These are phyloP conservation scores for Withania somnifera DNA, from an alignment of 305 asterid genomes.

Conservation along the genomic window DNA sequence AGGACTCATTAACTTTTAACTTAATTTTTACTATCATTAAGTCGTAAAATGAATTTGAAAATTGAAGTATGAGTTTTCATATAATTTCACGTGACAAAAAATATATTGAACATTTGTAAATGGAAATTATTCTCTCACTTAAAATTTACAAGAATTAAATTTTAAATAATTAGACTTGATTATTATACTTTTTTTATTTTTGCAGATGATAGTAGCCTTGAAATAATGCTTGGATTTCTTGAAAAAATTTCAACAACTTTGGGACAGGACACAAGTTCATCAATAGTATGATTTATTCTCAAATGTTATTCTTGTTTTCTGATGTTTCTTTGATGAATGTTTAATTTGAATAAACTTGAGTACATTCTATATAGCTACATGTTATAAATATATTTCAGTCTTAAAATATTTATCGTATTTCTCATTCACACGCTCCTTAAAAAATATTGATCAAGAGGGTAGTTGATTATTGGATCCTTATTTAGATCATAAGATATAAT, in stretches of 20 bases:
- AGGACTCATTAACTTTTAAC: neutral
- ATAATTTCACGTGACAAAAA: neutral
- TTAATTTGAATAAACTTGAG: no score
- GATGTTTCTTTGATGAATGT: neutral
- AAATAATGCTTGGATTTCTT: neutral
- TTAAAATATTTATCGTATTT: no score
- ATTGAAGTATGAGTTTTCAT: neutral
- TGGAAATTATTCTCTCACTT: neutral
- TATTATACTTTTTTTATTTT: neutral
- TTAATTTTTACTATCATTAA: neutral
- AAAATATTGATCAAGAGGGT: no score
- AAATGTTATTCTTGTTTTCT: neutral
- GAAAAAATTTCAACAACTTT: neutral
- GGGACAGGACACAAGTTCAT: neutral
- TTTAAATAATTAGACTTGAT: neutral
- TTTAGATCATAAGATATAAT: no score
- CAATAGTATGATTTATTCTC: neutral
- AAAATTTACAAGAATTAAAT: neutral
- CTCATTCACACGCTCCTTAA: no score
- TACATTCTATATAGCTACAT: no score
- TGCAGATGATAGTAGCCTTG: neutral
- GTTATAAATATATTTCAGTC: no score
- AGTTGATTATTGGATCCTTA: no score
- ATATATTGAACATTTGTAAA: no score
- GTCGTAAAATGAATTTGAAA: neutral